Evolutionary conservation across 208 protist species (phyloP), one percentile per base, ranked within the genome.

Genomic region (Wallacemonas sp.): DNA sequence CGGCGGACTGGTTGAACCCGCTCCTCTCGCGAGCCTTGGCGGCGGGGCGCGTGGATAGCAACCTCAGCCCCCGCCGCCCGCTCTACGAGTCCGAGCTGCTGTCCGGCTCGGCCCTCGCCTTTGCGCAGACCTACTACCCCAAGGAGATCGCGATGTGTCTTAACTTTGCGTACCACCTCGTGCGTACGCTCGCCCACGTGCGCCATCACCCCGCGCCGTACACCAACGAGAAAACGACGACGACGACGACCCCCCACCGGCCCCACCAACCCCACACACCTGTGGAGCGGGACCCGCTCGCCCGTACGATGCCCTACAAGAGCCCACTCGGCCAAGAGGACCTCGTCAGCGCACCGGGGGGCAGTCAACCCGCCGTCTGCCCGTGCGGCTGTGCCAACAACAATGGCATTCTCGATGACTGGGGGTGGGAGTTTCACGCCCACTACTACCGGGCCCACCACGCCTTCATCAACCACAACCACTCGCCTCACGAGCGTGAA

Each of bases 391-490:
- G 57, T 38, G 32, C 26, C 14, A 4, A 14, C 23, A 33, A 45
- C 16, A 38, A n/a, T 8, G 7, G 3, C 22, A 16, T 49, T 7
- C 7, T 49, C 3, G 57, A 64, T 38, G n/a, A 10, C 7, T 25
- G n/a, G 41, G 20, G 22, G 38, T 38, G 22, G 12, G 41, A 18
- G 10, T 49, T 45, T 25, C 57, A 64, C 57, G 33, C 42, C 18
- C 23, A 38, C 29, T 64, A 64, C 57, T 64, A 64, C 57, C 10
- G 25, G 3, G 23, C n/a, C 26, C 57, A 49, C 57, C n/a, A 64
- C 26, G 14, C n/a, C 18, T 46, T n/a, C n/a, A n/a, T n/a, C n/a
- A n/a, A n/a, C n/a, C n/a, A n/a, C n/a, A n/a, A 61, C 52, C 12
- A 33, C 52, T 41, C 36, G 36, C 36, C 36, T 14, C 10, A 41